Percentiles rank a stretch among this genome's conserved stretches.
Conservation (phyloP, 2,329 filamentous ascomycete species). For the Pyrenophora graminea region DNA sequence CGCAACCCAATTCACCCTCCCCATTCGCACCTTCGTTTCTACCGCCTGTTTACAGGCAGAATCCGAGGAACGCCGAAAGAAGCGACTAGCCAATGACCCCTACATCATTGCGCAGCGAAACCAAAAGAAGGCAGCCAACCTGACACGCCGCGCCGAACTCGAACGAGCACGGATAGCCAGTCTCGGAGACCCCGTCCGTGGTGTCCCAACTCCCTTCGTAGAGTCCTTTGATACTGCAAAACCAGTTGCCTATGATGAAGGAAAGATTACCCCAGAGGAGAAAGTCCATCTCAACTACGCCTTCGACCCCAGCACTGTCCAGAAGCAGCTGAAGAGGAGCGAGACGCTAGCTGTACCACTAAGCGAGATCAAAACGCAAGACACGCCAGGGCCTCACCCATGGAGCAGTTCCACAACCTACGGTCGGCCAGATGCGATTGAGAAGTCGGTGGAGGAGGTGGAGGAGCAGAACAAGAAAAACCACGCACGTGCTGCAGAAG, state of each 20-base stretch:
- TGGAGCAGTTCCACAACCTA: conserved; percentile 12
- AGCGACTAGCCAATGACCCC: conserved; percentile 73
- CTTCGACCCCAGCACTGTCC: conserved; percentile 69
- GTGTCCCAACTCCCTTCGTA: conserved; percentile 78
- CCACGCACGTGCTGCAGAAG: conserved; percentile 72
- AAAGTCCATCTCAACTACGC: conserved; percentile 72
- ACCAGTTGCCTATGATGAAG: conserved; percentile 31
- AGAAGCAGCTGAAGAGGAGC: conserved; percentile 68
- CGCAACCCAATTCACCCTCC: conserved; percentile 53
- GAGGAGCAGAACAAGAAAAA: conserved; percentile 36
- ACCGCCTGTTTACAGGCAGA: conserved; percentile 66
- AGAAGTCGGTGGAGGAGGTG: conserved; percentile 26
- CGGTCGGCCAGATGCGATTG: conserved; percentile 6
- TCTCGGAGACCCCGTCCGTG: conserved; percentile 78
- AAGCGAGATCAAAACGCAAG: conserved; percentile 18
- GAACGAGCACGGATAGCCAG: conserved; percentile 65
- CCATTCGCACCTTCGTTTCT: conserved; percentile 62
- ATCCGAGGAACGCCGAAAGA: conserved; percentile 53
- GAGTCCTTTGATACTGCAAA: conserved; percentile 73
- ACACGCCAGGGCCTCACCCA: conserved; percentile 1
- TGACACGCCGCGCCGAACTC: conserved; percentile 74
- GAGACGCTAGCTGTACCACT: conserved; percentile 67
- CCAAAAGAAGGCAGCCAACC: conserved; percentile 81
- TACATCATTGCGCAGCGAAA: conserved; percentile 80
- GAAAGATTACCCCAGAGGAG: conserved; percentile 31